A percentile compares a stretch with the other conserved stretches of the same genome.
These are phyloP conservation scores for Heritiera littoralis DNA, from an alignment of 345 rosid genomes.

Conservation along the genomic window DNA sequence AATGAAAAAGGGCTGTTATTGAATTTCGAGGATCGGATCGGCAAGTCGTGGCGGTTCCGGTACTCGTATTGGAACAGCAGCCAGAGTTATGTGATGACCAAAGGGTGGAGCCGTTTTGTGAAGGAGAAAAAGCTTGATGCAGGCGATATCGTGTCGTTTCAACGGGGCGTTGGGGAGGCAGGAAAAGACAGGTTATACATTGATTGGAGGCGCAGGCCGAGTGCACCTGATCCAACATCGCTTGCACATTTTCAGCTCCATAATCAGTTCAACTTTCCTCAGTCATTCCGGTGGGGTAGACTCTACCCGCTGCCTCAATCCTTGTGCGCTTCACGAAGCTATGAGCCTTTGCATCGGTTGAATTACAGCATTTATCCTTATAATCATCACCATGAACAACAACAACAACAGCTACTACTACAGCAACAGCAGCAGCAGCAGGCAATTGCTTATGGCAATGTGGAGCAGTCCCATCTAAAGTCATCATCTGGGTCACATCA, in stretches of 20 bases:
- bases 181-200: conserved; percentile 65
- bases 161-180: conserved; percentile 63
- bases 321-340: conserved; percentile 27
- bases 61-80: conserved; percentile 97
- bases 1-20: conserved; percentile 75
- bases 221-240: conserved; percentile 43
- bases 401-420: neutral
- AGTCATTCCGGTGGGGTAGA: conserved; percentile 55
- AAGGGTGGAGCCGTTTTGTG: conserved; percentile 96
- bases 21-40: conserved; percentile 80
- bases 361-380: conserved; percentile 40
- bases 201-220: conserved; percentile 79
- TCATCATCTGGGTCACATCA: conserved; percentile 33
- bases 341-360: conserved; percentile 36
- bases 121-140: conserved; percentile 95
- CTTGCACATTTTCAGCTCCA: conserved; percentile 46
- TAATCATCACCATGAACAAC: conserved; percentile 28
- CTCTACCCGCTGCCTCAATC: conserved; percentile 55
- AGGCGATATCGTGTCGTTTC: conserved; percentile 88
- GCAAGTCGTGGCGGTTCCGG: conserved; percentile 81
- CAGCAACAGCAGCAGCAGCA: conserved; percentile 28
- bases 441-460: conserved; percentile 34
- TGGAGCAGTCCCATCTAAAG: conserved; percentile 42
- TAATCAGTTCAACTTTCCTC: conserved; percentile 44
- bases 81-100: conserved; percentile 97